These are phyloP conservation scores for Colletotrichum camelliae DNA, from an alignment of 2,329 filamentous ascomycete species.

Conservation along the genomic window DNA sequence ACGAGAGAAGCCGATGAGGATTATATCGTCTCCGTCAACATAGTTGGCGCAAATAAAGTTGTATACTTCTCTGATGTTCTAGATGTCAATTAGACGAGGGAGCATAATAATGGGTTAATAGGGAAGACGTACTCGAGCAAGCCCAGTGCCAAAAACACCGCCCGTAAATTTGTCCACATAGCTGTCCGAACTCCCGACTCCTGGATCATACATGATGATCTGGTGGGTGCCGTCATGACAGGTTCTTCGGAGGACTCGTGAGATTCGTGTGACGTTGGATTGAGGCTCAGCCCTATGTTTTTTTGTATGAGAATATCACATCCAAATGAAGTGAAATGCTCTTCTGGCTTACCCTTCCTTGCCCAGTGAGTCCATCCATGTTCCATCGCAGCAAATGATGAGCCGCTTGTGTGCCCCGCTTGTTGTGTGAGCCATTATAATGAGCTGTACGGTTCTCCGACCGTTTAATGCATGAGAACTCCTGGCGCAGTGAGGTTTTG, in stretches of 20 bases:
- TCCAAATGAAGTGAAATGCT: conserved; percentile 34
- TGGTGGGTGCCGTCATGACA: conserved; percentile 59
- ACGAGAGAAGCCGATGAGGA: conserved; percentile 64
- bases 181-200: conserved; percentile 60
- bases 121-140: conserved; percentile 48
- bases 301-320: neutral
- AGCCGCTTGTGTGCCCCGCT: conserved; percentile 44
- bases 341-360: conserved; percentile 37
- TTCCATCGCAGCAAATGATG: conserved; percentile 58
- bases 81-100: neutral
- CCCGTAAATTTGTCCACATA: conserved; percentile 54
- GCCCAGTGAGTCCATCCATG: conserved; percentile 54
- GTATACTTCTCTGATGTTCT: conserved; percentile 66
- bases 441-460: neutral
- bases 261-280: conserved; percentile 67
- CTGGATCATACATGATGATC: conserved; percentile 65
- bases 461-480: neutral
- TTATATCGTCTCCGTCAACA: conserved; percentile 59
- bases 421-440: neutral
- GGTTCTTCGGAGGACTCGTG: conserved; percentile 56
- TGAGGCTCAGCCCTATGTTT: conserved; percentile 30
- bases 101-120: neutral
- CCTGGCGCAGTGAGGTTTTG: neutral
- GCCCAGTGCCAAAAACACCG: conserved; percentile 59
- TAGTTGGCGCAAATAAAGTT: conserved; percentile 68